phyloP scores from a whole-genome alignment of 116 monocot genomes.

The Cymodocea nodosa region DNA sequence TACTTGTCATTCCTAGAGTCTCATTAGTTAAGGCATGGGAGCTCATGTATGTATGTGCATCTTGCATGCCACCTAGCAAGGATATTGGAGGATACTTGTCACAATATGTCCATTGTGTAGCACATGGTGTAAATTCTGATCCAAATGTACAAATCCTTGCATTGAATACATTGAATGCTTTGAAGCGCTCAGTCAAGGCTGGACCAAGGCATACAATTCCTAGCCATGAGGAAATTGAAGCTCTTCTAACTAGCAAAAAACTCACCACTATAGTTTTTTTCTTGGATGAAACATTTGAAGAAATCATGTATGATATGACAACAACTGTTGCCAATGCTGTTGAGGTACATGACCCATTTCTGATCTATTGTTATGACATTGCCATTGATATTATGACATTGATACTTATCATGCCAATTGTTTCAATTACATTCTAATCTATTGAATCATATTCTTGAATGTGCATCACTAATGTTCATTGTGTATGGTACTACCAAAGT shows the following conservation, averaged over 20 bases:
- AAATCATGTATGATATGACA: constrained; percentile 95
- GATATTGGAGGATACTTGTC: constrained; percentile 87
- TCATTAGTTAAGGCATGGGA: constrained; percentile 84
- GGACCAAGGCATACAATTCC: constrained; percentile 77
- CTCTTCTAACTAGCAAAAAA: constrained; percentile 67
- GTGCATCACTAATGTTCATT: too few relatives aligned
- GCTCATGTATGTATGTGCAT: constrained; percentile 88
- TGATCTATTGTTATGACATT: not conserved
- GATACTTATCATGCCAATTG: not conserved
- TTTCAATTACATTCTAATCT: too few relatives aligned
- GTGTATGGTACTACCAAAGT: too few relatives aligned
- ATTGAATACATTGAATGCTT: constrained; percentile 67
- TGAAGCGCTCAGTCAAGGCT: constrained; percentile 79
- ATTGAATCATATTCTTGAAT: too few relatives aligned
- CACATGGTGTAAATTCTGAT: constrained; percentile 57
- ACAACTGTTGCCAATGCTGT: constrained; percentile 97
- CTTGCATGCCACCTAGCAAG: constrained; percentile 93
- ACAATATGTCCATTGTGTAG: constrained; percentile 78
- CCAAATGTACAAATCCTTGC: constrained; percentile 74
- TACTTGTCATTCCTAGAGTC: constrained; percentile 25
- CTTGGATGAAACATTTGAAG: constrained; percentile 98
- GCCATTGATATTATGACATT: not conserved
- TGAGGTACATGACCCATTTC: constrained; percentile 37
- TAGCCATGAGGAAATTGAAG: constrained; percentile 90
- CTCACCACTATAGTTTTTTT: constrained; percentile 97